Evolutionary conservation across 106 monocot genomes (phyloP).

Genomic region (Dendrobium catenatum): DNA sequence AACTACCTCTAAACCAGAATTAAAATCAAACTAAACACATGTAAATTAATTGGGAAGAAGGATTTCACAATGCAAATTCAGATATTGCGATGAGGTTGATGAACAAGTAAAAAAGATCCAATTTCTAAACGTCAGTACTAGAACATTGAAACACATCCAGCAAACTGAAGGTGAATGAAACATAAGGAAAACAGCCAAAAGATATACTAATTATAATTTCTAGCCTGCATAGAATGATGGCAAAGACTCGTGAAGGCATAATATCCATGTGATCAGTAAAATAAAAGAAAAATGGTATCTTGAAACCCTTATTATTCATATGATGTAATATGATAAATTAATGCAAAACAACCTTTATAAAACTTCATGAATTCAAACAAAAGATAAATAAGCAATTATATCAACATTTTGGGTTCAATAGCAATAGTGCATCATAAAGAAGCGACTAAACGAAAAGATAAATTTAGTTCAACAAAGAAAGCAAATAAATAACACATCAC

Average conservation of each 20-base stretch:
- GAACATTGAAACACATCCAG: not conserved
- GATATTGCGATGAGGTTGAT: not conserved
- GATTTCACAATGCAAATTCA: not conserved
- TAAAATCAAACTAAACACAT: too few species aligned
- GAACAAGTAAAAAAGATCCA: not conserved
- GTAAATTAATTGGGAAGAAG: too few species aligned
- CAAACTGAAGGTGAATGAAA: not conserved
- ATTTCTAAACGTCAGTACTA: not conserved
- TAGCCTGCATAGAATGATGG: not conserved
- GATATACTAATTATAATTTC: not conserved
- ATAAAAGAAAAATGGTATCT: not conserved
- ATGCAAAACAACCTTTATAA: not conserved
- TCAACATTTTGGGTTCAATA: not conserved
- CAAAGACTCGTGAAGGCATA: not conserved
- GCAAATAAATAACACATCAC: not conserved
- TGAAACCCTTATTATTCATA: not conserved
- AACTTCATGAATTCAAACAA: not conserved
- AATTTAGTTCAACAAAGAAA: not conserved
- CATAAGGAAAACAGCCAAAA: not conserved
- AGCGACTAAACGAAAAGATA: not conserved
- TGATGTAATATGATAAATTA: not conserved
- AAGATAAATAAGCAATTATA: not conserved
- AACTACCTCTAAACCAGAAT: too few species aligned
- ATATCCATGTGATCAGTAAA: not conserved
- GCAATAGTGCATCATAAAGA: not conserved